phyloP scores from a whole-genome alignment of 164 flowering plant species.

The Houttuynia cordata region DNA sequence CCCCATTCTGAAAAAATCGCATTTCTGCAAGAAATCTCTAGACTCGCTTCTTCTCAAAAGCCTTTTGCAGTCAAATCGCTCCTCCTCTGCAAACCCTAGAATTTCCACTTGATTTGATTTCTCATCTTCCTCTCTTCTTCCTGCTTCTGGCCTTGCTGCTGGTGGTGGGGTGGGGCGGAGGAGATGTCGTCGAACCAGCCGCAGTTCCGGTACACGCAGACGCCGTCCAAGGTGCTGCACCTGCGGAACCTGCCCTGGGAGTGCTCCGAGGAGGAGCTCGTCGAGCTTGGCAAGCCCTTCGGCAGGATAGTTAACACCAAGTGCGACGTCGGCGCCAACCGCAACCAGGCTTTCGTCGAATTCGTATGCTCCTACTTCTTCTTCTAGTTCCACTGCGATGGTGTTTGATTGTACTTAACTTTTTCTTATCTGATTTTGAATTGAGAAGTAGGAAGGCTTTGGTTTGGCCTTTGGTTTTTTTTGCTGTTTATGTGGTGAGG shows the following conservation, averaged over 20 bases:
- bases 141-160: not conserved
- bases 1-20: too few species aligned
- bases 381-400: not conserved
- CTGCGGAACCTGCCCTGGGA: slow-evolving; percentile 94
- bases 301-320: slow-evolving; percentile 90
- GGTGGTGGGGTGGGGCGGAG: not conserved
- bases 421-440: too few species aligned
- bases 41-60: too few species aligned
- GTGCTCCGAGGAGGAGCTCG: slow-evolving; percentile 77
- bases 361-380: slow-evolving; percentile 30
- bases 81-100: not conserved
- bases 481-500: not conserved
- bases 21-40: too few species aligned
- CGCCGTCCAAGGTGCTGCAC: slow-evolving; percentile 90
- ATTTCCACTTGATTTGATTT: not conserved
- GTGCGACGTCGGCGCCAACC: slow-evolving; percentile 91
- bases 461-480: not conserved
- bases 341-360: slow-evolving; percentile 93
- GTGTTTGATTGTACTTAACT: too few species aligned
- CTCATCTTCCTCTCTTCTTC: too few species aligned
- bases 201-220: slow-evolving; percentile 84
- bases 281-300: slow-evolving; percentile 74
- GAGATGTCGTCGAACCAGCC: slow-evolving; percentile 38
- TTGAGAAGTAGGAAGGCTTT: too few species aligned
- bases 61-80: not conserved